Percentiles rank a stretch among this genome's conserved stretches.
These are phyloP conservation scores for Citrus maxima DNA, from an alignment of 345 rosid species.

Conservation along the genomic window DNA sequence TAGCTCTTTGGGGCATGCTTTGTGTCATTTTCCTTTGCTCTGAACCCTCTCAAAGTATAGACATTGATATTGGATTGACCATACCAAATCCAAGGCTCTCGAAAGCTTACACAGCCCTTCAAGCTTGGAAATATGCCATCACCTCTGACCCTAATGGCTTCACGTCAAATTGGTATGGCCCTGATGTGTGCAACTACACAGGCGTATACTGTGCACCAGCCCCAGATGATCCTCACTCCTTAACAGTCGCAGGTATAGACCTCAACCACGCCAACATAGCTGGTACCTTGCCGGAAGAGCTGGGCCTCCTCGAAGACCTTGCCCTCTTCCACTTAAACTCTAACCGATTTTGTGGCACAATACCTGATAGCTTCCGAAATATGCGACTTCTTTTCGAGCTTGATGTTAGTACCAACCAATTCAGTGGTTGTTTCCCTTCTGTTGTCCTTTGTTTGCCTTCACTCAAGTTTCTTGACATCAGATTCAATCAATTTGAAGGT, in stretches of 20 bases:
- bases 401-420: constrained; percentile 74
- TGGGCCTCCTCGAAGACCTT: constrained; percentile 72
- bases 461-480: constrained; percentile 72
- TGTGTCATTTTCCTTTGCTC: constrained; percentile 15
- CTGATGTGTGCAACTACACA: constrained; percentile 80
- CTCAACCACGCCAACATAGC: constrained; percentile 68
- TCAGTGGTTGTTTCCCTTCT: constrained; percentile 59
- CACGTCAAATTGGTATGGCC: constrained; percentile 73
- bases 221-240: constrained; percentile 40
- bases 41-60: constrained; percentile 17
- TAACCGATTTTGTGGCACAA: constrained; percentile 58
- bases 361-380: constrained; percentile 46
- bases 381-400: constrained; percentile 62
- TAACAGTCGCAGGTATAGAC: constrained; percentile 85
- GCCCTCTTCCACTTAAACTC: constrained; percentile 78
- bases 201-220: constrained; percentile 83
- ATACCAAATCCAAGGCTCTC: constrained; percentile 60
- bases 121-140: constrained; percentile 71
- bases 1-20: constrained; percentile 16
- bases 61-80: not conserved
- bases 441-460: constrained; percentile 60
- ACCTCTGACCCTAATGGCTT: constrained; percentile 64
- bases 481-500: constrained; percentile 64
- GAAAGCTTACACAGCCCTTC: constrained; percentile 65
- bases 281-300: constrained; percentile 62